Evolutionary conservation across 2,329 filamentous ascomycete genomes (phyloP).

Genomic region (Stenocarpella maydis): DNA sequence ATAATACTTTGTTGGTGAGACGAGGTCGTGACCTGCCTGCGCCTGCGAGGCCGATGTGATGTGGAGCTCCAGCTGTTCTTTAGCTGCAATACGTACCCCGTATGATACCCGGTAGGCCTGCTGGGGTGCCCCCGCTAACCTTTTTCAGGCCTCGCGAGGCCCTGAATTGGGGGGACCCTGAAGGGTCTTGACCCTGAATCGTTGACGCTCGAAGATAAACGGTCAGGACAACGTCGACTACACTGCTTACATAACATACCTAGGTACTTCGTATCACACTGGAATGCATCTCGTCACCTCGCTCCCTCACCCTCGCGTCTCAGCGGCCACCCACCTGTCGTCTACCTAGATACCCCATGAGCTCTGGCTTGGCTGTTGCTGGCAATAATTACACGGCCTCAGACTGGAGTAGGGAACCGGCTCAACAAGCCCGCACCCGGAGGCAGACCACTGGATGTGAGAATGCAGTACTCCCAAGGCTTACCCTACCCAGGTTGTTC

Average conservation of each 20-base stretch:
- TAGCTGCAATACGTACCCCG: slow-evolving; percentile 13
- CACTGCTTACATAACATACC: too few relatives aligned
- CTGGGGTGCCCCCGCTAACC: too few relatives aligned
- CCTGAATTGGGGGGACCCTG: too few relatives aligned
- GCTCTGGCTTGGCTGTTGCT: background rate
- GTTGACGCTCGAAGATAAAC: too few relatives aligned
- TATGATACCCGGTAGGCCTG: background rate
- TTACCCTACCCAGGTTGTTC: background rate
- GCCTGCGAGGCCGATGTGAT: slow-evolving; percentile 4
- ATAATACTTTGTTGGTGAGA: background rate
- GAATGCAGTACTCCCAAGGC: too few relatives aligned
- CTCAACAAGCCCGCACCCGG: too few relatives aligned
- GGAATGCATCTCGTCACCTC: too few relatives aligned
- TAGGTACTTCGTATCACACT: too few relatives aligned
- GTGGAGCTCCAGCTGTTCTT: slow-evolving; percentile 35
- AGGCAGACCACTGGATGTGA: background rate
- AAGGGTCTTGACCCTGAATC: too few relatives aligned
- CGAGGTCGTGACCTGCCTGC: background rate
- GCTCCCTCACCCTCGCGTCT: background rate
- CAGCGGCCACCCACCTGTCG: background rate
- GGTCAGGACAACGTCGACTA: too few relatives aligned
- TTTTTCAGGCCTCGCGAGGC: too few relatives aligned
- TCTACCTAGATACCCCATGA: background rate
- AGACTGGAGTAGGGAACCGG: too few relatives aligned
- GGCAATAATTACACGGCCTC: background rate